Base-by-base conservation (phyloP, 2,329 filamentous ascomycete species). In the Periglandula ipomoeae region DNA sequence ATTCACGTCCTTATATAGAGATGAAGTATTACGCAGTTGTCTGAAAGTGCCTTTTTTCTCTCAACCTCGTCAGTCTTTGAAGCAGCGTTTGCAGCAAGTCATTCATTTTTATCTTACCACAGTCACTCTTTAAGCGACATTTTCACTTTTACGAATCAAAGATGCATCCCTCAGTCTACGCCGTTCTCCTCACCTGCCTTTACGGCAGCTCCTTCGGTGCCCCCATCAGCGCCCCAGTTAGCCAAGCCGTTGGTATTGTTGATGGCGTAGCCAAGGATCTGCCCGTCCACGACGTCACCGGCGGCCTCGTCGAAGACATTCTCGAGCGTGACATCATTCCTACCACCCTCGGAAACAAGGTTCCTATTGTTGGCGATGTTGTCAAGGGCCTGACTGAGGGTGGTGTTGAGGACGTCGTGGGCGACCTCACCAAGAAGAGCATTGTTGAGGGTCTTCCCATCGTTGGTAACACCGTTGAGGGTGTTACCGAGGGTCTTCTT, bases 121-220 rank as follows among this genome's bases (percentile, higher is more conserved):
- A 44, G 15, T 34, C 40, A 43, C n/a, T 38, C 35, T n/a, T 38
- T 20, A 38, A 23, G 13, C 35, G 5, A 38, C 30, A 4, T 32
- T 41, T 41, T 37, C 44, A 5, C 11, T 8, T 20, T 26, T 22
- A 46, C 26, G 3, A 27, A 3, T 35, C 35, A 35, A 45, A 41
- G 10, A 49, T 49, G 47, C 47, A 46, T 20, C 15, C 42, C 27
- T 23, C 42, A 11, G 26, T 49, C 35, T 46, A 44, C 30, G 20
- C 41, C 9, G 47, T 45, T 26, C 47, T 49, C 23, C 26, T 49
- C 4, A 22, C 47, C 37, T 49, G 47, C 42, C 42, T 49, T 5
- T 45, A 22, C 24, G 47, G 47, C 37, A 49, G 41, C 42, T 45
- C 47, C 11, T 41, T 49, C 13, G 42, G 11, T 41, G 47, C 47